These are phyloP conservation scores for Sarcocystis neurona DNA, from an alignment of 169 alveolate species.

Conservation along the genomic window DNA sequence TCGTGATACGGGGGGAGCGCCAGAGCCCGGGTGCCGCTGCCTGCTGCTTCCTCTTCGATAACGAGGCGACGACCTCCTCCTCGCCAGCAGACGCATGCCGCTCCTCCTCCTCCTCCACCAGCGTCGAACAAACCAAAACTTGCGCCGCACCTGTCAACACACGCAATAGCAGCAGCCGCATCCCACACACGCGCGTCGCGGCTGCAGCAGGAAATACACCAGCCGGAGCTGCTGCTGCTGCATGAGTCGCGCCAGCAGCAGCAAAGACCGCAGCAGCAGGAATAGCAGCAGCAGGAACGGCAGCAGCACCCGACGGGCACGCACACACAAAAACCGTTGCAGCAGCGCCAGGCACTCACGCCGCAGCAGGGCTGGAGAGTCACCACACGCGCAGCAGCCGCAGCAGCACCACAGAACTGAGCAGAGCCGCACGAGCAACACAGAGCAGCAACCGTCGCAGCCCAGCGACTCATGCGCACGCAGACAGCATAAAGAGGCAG, in stretches of 20 bases:
- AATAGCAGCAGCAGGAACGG: neutral
- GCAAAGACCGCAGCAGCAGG: neutral
- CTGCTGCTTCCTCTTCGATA: constrained; percentile 25
- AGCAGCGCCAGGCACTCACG: neutral
- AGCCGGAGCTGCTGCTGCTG: neutral
- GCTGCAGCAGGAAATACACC: neutral
- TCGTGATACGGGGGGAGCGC: constrained; percentile 66
- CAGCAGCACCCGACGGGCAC: neutral
- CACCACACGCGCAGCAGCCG: neutral
- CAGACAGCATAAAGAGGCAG: too few relatives aligned
- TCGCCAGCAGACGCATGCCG: constrained; percentile 4
- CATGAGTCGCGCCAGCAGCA: neutral
- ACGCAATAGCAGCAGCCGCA: neutral
- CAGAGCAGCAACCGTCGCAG: too few relatives aligned
- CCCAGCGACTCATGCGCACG: too few relatives aligned
- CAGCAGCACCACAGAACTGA: too few relatives aligned
- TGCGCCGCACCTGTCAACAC: constrained; percentile 27
- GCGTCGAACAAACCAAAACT: constrained; percentile 20
- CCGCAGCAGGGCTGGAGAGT: neutral
- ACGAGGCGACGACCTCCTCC: constrained; percentile 7
- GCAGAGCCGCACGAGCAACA: too few relatives aligned
- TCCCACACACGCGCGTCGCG: neutral
- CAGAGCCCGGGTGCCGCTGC: constrained; percentile 12
- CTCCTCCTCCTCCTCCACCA: neutral
- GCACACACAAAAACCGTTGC: neutral